Base-by-base conservation (phyloP, 2,329 filamentous ascomycete species). In the Dactylellina cionopaga region DNA sequence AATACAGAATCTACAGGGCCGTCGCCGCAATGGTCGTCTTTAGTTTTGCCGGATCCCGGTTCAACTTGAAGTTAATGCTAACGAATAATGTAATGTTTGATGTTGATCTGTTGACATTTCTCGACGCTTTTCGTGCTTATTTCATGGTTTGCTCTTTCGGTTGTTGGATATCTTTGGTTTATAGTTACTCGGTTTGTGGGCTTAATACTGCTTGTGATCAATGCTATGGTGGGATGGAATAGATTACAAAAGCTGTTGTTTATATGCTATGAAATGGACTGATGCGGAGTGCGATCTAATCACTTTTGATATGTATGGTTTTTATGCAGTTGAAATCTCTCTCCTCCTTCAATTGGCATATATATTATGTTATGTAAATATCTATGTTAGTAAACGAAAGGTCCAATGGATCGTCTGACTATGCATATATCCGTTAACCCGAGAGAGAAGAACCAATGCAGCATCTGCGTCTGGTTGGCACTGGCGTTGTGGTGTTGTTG, bases 401-500 rank as follows among this genome's bases (percentile, higher is more conserved):
- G n/a, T n/a, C n/a, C n/a, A n/a, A n/a, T n/a, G n/a, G n/a, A n/a
- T n/a, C n/a, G n/a, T n/a, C n/a, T n/a, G n/a, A n/a, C n/a, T n/a
- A n/a, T n/a, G n/a, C n/a, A n/a, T n/a, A n/a, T n/a, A 35, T 11
- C 6, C 29, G 22, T n/a, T 22, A 5, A 44, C 9, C 5, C 15
- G 6, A 24, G n/a, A 10, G 6, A 22, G 29, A 25, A n/a, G 29
- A 47, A 22, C 13, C 13, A 24, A 17, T 13, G 13, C 17, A 17
- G 5, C 25, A 5, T 3, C 37, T 17, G 46, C n/a, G 9, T 41
- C n/a, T 52, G 13, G 27, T 27, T 35, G 19, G 19, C 24, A 41
- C 47, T 15, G 31, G 65, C 56, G 65, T 70, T 70, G 65, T 47
- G 49, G 58, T 64, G 66, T n/a, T n/a, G n/a, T 71, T 71, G 66